Evolutionary conservation across 2,329 filamentous ascomycete species (phyloP), one percentile per base, ranked within the genome.

Genomic region (Penicillium digitatum): DNA sequence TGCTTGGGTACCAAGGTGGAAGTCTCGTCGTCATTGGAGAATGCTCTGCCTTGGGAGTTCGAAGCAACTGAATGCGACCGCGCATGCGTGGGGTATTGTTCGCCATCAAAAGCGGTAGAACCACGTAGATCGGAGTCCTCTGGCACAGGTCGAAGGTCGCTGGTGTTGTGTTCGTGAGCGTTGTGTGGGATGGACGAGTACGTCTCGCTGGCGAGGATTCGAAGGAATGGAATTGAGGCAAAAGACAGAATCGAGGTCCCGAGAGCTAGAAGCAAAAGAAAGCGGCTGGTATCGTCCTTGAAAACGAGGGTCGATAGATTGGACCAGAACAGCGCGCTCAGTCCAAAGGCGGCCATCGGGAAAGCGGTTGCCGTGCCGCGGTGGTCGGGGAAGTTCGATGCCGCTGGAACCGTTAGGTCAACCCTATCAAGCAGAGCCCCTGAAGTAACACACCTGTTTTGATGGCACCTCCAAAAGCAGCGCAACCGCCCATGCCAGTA

Each of bases 261-360:
- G 59, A 85, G 79, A 3, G 91, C 85, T 38, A 99, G 79, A 27
- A 97, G 77, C 60, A 93, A 78, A 54, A 99, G 80, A 64, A 96
- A 92, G 37, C 83, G 82, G 52, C 87, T 87, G 0, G 91, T 94
- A 66, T 95, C 85, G 37, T 90, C 90, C 2, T 90, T 89, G 68
- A 96, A 92, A 38, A 90, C 77, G 44, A 95, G 69, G 18, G 85
- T 84, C 22, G 90, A 89, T 32, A 95, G 75, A 2, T 87, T 81
- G 0, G 94, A 93, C 76, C 96, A 99, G 78, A 97, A 95, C 75
- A 99, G 94, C 52, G 94, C 94, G 70, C 92, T 96, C 54, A 99
- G 77, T 3, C 94, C 94, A 69, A 97, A 97, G 3, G 90, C 92
- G 54, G 94, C 90, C 53, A 97, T 76, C 6, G 94, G 93, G 65